These are phyloP conservation scores for Nicotiana obtusifolia DNA, from an alignment of 257 asterid genomes.

Conservation along the genomic window DNA sequence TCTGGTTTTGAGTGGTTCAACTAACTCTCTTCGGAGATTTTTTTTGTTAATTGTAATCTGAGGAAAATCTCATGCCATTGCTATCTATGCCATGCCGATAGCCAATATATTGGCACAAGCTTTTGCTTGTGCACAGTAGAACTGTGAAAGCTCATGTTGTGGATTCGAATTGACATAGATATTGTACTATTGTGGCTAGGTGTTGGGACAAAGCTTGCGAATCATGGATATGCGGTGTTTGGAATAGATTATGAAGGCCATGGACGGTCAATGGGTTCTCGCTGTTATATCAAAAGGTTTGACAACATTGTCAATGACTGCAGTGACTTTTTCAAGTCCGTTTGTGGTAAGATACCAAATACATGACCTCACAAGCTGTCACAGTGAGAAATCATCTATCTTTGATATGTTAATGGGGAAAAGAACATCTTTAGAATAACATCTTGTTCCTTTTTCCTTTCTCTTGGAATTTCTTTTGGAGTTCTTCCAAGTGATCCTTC, in stretches of 20 bases:
- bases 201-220: slow-evolving; percentile 63
- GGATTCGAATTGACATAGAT: background rate
- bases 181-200: slow-evolving; percentile 32
- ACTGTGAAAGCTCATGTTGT: background rate
- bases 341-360: slow-evolving; percentile 48
- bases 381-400: background rate
- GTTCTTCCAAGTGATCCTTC: background rate
- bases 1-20: background rate
- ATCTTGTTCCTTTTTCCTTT: background rate
- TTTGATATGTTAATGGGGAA: background rate
- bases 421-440: background rate
- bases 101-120: background rate
- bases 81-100: background rate
- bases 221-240: slow-evolving; percentile 67
- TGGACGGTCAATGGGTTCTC: slow-evolving; percentile 77
- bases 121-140: background rate
- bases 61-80: background rate
- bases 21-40: background rate
- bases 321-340: slow-evolving; percentile 54
- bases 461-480: background rate
- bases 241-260: slow-evolving; percentile 95
- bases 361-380: background rate
- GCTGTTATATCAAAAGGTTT: slow-evolving; percentile 75
- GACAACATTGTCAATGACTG: slow-evolving; percentile 71
- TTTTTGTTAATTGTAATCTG: background rate